Evolutionary conservation across 495 filamentous ascomycete species (phyloP).

Genomic region (Hypoxylon cercidicola): DNA sequence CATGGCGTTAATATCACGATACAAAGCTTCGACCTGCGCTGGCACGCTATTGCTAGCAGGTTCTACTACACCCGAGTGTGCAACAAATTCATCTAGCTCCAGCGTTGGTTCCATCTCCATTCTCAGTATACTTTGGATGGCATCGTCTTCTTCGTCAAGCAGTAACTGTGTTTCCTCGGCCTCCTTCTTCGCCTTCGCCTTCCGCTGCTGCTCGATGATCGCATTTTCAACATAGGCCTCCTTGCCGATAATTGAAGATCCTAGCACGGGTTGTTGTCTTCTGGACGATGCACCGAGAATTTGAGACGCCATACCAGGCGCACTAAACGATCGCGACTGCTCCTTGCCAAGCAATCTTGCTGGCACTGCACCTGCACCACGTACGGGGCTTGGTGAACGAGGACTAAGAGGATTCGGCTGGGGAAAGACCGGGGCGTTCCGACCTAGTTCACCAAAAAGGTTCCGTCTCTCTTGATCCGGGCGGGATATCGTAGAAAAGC

Average conservation of each 20-base stretch:
- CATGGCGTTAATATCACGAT: slow-evolving; percentile 96
- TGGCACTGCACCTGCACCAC: slow-evolving; percentile 57
- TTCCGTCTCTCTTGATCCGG: slow-evolving; percentile 53
- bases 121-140: slow-evolving; percentile 59
- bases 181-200: slow-evolving; percentile 57
- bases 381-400: slow-evolving; percentile 82
- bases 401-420: slow-evolving; percentile 70
- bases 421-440: slow-evolving; percentile 63
- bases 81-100: slow-evolving; percentile 68
- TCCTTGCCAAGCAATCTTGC: slow-evolving; percentile 62
- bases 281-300: slow-evolving; percentile 49
- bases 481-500: slow-evolving; percentile 58
- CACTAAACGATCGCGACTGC: slow-evolving; percentile 64
- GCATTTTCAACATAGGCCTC: slow-evolving; percentile 46
- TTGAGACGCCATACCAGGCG: slow-evolving; percentile 62
- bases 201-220: slow-evolving; percentile 53
- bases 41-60: slow-evolving; percentile 71
- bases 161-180: slow-evolving; percentile 59
- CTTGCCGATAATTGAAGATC: slow-evolving; percentile 36
- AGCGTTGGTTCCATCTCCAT: slow-evolving; percentile 60
- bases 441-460: slow-evolving; percentile 74
- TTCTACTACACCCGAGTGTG: slow-evolving; percentile 74
- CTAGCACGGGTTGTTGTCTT: slow-evolving; percentile 36
- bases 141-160: slow-evolving; percentile 67
- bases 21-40: slow-evolving; percentile 84